Evolutionary conservation across 2,329 filamentous ascomycete genomes (phyloP).

Genomic region (Fusarium sp.): DNA sequence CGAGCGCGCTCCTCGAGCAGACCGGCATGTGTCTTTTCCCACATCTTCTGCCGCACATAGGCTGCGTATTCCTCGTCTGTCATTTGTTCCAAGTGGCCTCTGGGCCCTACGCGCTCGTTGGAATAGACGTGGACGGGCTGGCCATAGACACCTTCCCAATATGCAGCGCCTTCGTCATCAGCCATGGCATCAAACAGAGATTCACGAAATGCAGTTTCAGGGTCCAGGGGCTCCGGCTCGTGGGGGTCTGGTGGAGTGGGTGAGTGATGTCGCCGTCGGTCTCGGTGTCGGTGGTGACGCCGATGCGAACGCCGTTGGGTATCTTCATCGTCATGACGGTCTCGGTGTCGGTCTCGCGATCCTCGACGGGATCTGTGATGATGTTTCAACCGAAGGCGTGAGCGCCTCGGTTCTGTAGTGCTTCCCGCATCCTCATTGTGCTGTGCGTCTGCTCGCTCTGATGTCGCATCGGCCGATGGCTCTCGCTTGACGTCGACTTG

Average conservation of each 20-base stretch:
- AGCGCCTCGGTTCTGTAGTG: conserved; percentile 43
- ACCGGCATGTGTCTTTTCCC: conserved; percentile 91
- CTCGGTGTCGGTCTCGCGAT: conserved; percentile 30
- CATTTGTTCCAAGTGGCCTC: conserved; percentile 80
- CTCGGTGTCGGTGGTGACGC: conserved; percentile 48
- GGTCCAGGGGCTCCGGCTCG: conserved; percentile 62
- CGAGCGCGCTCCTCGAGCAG: conserved; percentile 78
- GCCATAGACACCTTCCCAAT: conserved; percentile 96
- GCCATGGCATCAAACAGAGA: conserved; percentile 97
- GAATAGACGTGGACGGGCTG: conserved; percentile 89
- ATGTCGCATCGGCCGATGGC: conserved; percentile 7
- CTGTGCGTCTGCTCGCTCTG: conserved; percentile 11
- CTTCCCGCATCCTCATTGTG: conserved; percentile 30
- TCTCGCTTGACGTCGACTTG: conserved; percentile 14
- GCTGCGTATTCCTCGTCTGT: conserved; percentile 90
- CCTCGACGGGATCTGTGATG: conserved; percentile 42
- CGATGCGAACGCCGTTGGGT: conserved; percentile 33
- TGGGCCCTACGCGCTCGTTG: conserved; percentile 55
- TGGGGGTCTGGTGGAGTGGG: conserved; percentile 59
- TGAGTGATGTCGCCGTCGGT: conserved; percentile 51
- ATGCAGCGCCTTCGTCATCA: conserved; percentile 93
- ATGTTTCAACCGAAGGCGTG: conserved; percentile 49
- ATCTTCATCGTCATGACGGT: conserved; percentile 39
- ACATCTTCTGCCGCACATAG: conserved; percentile 90
- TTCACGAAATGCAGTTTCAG: conserved; percentile 84